Evolutionary conservation across 1,284 basidiomycete genomes (phyloP).

Genomic region (Naganishia sp.): DNA sequence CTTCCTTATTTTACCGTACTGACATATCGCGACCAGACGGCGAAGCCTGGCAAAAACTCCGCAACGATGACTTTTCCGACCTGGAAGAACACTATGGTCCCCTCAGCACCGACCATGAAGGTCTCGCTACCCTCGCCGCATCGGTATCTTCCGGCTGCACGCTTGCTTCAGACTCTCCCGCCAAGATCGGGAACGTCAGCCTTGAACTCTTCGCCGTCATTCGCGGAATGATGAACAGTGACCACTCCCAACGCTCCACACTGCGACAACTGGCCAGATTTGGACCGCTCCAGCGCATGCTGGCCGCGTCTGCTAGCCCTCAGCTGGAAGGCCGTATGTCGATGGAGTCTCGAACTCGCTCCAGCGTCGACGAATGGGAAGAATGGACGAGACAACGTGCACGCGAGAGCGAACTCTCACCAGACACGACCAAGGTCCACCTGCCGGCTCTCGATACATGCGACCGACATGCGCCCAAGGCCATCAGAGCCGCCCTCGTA

Average conservation of each 20-base stretch:
- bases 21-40: constrained; percentile 39
- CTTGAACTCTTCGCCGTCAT: constrained; percentile 67
- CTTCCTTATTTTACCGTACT: neutral
- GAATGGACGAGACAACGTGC: constrained; percentile 30
- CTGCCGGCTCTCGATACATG: neutral
- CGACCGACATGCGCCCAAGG: constrained; percentile 15
- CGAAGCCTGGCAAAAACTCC: constrained; percentile 89
- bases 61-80: constrained; percentile 87
- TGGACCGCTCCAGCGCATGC: constrained; percentile 10
- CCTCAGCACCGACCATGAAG: neutral
- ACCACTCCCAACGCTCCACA: constrained; percentile 63
- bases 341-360: constrained; percentile 25
- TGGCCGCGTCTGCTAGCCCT: neutral
- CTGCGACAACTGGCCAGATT: constrained; percentile 57
- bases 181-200: constrained; percentile 58
- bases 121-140: constrained; percentile 21
- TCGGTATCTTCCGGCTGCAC: constrained; percentile 19
- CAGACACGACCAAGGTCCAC: constrained; percentile 20
- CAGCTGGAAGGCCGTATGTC: constrained; percentile 8
- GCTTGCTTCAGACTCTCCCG: constrained; percentile 12
- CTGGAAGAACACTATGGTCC: constrained; percentile 60
- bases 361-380: constrained; percentile 32
- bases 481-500: constrained; percentile 35
- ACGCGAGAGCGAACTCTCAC: constrained; percentile 17
- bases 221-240: constrained; percentile 73